Evolutionary conservation across 768 basidiomycete species (phyloP).

Genomic region (Boletus sp.): DNA sequence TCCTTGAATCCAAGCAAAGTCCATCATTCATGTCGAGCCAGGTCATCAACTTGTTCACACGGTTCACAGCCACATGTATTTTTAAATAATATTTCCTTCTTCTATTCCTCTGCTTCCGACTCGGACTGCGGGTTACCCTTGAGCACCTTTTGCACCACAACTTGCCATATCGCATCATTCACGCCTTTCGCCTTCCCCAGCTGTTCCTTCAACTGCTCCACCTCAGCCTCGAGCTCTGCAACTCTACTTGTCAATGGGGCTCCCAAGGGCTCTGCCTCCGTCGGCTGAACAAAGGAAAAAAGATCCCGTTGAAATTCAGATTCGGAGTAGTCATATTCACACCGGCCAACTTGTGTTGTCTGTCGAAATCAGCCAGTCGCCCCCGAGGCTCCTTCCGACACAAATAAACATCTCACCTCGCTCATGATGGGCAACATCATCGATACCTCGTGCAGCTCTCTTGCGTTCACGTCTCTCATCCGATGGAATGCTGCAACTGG

Average conservation of each 20-base stretch:
- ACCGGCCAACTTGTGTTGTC: slow-evolving; percentile 16
- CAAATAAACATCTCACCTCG: slow-evolving; percentile 32
- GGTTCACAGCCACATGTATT: slow-evolving; percentile 19
- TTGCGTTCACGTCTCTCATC: slow-evolving; percentile 60
- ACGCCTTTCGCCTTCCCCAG: slow-evolving; percentile 84
- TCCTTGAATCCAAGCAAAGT: slow-evolving; percentile 27
- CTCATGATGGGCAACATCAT: slow-evolving; percentile 52
- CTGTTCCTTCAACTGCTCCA: slow-evolving; percentile 60
- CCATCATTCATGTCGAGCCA: not conserved
- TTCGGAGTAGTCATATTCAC: slow-evolving; percentile 39
- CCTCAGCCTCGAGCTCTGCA: slow-evolving; percentile 68
- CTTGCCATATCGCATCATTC: slow-evolving; percentile 93
- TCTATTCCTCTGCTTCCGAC: not conserved
- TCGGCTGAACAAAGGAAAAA: slow-evolving; percentile 57
- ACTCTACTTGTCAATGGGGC: slow-evolving; percentile 53
- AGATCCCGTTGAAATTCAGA: slow-evolving; percentile 66
- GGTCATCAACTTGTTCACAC: slow-evolving; percentile 13
- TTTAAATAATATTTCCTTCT: no score
- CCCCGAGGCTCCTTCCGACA: not conserved
- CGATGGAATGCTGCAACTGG: slow-evolving; percentile 70
- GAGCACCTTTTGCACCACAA: slow-evolving; percentile 64
- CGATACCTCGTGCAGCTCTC: slow-evolving; percentile 70
- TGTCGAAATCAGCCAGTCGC: not conserved
- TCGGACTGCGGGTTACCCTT: slow-evolving; percentile 8
- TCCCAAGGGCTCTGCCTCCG: slow-evolving; percentile 25